Conservation (phyloP, 257 asterid genomes). For the Eustoma russellianum region DNA sequence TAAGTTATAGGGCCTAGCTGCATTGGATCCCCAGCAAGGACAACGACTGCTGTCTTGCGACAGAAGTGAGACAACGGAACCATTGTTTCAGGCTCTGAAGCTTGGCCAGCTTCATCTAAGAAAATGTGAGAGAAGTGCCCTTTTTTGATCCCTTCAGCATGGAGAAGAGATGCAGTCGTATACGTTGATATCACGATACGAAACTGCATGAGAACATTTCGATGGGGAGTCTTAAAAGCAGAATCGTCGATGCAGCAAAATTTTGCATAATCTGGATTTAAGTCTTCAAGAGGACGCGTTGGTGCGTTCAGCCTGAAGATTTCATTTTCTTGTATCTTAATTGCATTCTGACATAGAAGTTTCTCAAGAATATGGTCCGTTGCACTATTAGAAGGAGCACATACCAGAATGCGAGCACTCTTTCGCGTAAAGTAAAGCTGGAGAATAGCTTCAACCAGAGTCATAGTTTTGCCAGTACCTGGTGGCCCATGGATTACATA, state of each 20-base stretch:
- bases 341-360: conserved; percentile 28
- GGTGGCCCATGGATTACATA: conserved; percentile 94
- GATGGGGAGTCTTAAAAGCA: conserved; percentile 49
- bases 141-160: conserved; percentile 50
- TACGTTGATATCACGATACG: conserved; percentile 75
- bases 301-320: conserved; percentile 70
- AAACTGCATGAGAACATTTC: conserved; percentile 28
- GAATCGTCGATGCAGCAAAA: conserved; percentile 53
- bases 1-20: conserved; percentile 85
- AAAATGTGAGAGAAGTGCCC: conserved; percentile 79
- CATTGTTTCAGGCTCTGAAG: conserved; percentile 96
- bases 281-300: conserved; percentile 66
- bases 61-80: conserved; percentile 68
- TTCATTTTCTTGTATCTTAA: conserved; percentile 25
- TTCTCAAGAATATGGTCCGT: conserved; percentile 80
- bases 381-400: conserved; percentile 97
- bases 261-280: conserved; percentile 35
- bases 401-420: conserved; percentile 47
- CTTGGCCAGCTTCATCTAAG: conserved; percentile 99
- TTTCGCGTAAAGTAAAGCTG: conserved; percentile 39
- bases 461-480: conserved; percentile 91
- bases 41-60: conserved; percentile 31
- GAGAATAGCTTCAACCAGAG: conserved; percentile 73
- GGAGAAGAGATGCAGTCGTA: conserved; percentile 53
- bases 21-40: conserved; percentile 94